phyloP scores from a whole-genome alignment of 2,329 filamentous ascomycete species.

The Penicillium palitans region DNA sequence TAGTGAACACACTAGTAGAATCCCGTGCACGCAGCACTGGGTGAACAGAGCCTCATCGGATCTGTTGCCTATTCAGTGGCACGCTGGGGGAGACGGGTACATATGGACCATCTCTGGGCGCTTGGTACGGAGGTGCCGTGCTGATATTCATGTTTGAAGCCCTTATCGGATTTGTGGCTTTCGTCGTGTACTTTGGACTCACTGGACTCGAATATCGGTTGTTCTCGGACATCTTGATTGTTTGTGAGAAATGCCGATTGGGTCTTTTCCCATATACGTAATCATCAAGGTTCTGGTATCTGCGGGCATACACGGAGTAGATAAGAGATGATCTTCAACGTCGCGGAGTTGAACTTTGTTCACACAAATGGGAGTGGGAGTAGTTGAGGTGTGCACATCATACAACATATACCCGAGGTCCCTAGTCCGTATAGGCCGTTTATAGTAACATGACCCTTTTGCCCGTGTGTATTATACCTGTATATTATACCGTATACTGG shows the following conservation, averaged over 20 bases:
- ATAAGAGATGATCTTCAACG: background rate
- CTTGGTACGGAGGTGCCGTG: background rate
- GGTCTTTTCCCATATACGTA: background rate
- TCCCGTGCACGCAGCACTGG: slow-evolving; percentile 6
- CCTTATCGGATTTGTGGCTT: background rate
- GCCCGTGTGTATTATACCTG: background rate
- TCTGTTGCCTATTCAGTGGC: background rate
- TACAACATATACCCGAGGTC: background rate
- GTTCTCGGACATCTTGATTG: background rate
- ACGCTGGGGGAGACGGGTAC: background rate
- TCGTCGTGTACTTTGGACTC: background rate
- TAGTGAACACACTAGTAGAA: slow-evolving; percentile 7
- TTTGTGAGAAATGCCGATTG: background rate
- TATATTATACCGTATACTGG: background rate
- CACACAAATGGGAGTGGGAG: background rate
- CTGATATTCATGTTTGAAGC: background rate
- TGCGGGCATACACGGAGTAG: background rate
- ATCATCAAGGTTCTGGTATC: background rate
- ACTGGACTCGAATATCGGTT: background rate
- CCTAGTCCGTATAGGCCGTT: background rate
- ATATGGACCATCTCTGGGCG: no score
- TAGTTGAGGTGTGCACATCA: background rate
- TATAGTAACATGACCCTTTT: background rate
- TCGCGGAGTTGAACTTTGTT: background rate
- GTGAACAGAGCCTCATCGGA: slow-evolving; percentile 10